Percentiles rank a stretch among this genome's conserved stretches.
These are phyloP conservation scores for Vigna nakashimae DNA, from an alignment of 306 rosid genomes.

Conservation along the genomic window DNA sequence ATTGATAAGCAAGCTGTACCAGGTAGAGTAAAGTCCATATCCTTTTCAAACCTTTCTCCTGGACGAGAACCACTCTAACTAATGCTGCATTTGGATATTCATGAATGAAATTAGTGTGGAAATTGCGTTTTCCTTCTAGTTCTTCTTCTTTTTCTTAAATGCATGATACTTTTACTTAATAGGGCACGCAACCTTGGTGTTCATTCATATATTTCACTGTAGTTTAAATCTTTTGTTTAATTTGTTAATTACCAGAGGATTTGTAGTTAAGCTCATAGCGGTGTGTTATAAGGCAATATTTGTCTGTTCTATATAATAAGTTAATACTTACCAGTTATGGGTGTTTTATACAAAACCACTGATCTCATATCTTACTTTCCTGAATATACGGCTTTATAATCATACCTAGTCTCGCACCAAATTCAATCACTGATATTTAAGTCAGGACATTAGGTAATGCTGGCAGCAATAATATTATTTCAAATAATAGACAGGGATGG, in stretches of 20 bases:
- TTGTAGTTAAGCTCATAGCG: conserved; percentile 28
- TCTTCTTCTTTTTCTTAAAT: not conserved
- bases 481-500: too few relatives aligned
- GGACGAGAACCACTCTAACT: not conserved
- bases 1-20: not conserved
- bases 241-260: conserved; percentile 28
- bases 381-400: too few relatives aligned
- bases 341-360: too few relatives aligned
- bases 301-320: too few relatives aligned
- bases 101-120: not conserved
- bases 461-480: too few relatives aligned
- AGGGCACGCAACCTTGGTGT: not conserved
- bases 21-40: conserved; percentile 8
- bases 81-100: not conserved
- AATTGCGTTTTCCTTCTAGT: not conserved
- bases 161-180: conserved; percentile 1
- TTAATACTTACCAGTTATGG: too few relatives aligned
- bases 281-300: not conserved
- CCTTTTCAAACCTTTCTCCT: conserved; percentile 25
- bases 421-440: too few relatives aligned
- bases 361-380: too few relatives aligned
- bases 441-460: too few relatives aligned
- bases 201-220: conserved; percentile 4
- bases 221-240: conserved; percentile 31
- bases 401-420: too few relatives aligned